Conservation (phyloP, 1,139 yeast genomes). For the Saccharomyces hybrid region DNA sequence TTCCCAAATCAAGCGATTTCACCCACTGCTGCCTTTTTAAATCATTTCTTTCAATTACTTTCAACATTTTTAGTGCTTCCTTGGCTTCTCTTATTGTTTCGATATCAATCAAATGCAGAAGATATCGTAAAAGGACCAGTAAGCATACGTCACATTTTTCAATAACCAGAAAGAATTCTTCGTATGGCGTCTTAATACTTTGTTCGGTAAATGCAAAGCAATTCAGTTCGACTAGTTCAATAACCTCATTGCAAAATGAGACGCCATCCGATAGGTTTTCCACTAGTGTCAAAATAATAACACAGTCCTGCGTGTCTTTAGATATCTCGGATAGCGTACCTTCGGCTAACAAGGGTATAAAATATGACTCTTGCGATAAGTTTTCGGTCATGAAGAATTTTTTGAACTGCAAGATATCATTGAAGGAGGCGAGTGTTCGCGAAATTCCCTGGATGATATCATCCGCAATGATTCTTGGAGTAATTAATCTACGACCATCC, state of each 20-base stretch:
- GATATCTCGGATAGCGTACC: slow-evolving; percentile 11
- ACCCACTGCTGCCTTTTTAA: not conserved
- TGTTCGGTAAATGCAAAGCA: not conserved
- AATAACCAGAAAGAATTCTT: slow-evolving; percentile 4
- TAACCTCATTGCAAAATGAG: slow-evolving; percentile 8
- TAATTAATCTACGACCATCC: slow-evolving; percentile 11
- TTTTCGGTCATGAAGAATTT: slow-evolving; percentile 17
- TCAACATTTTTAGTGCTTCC: not conserved
- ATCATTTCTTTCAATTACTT: not conserved
- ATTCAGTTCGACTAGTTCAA: slow-evolving; percentile 5
- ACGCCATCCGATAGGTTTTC: slow-evolving; percentile 9
- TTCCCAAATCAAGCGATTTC: not conserved
- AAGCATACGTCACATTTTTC: slow-evolving; percentile 15
- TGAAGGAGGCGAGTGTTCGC: slow-evolving; percentile 10
- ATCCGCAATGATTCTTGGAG: slow-evolving; percentile 13
- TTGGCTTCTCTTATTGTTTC: not conserved
- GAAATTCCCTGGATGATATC: slow-evolving; percentile 13
- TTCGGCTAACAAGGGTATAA: slow-evolving; percentile 21
- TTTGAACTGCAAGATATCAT: slow-evolving; percentile 15
- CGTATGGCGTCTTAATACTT: not conserved
- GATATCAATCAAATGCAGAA: not conserved
- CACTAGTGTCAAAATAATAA: slow-evolving; percentile 2
- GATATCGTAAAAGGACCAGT: slow-evolving; percentile 8
- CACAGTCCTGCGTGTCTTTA: not conserved
- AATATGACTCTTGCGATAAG: slow-evolving; percentile 10